Base-by-base conservation (phyloP, 2,329 filamentous ascomycete genomes). In the Pseudogymnoascus sp. region DNA sequence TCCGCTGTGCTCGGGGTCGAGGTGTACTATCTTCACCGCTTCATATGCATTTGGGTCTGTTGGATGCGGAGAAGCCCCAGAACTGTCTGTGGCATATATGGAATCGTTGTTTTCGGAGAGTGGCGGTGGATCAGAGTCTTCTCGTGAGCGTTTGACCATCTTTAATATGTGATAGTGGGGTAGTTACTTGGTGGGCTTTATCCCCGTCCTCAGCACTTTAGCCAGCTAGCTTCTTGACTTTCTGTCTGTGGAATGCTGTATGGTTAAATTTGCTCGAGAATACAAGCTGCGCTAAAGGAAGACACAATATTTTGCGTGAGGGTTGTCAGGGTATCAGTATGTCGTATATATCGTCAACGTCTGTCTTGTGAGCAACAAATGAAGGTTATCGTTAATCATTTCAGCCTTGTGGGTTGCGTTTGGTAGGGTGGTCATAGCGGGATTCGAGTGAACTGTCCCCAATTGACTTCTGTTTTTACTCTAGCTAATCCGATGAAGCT, bases 131-230 rank as follows among this genome's bases (percentile, higher is more conserved):
- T 75, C 69, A 64, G 80, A 81, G 67, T 78, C 78, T 74, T 78
- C 76, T 74, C 82, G 78, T 74, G 80, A 79, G 73, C 85, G 85
- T 75, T 88, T 88, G 69, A 78, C 78, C 85, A 87, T 87, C 63
- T 68, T 71, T 40, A 64, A 64, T 61, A 56, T 67, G 63, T 69
- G 65, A 67, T 70, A 66, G 68, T 70, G 72, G 75, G 74, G 74
- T 64, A 71, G 71, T 74, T 76, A 76, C 72, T 63, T 63, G 59
- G 35, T 38, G 38, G 35, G 38, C 38, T 61, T 38, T 44, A 44
- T 61, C 59, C 38, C 50, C n/a, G n/a, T 33, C 50, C 50, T 56
- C 50, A 56, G 50, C 50, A 63, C 61, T 53, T 60, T 19, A 29
- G 35, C 35, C 40, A 62, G 31, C n/a, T n/a, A 61, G 21, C 59